Evolutionary conservation across 2,329 filamentous ascomycete species (phyloP).

Genomic region (Fusarium clavum): DNA sequence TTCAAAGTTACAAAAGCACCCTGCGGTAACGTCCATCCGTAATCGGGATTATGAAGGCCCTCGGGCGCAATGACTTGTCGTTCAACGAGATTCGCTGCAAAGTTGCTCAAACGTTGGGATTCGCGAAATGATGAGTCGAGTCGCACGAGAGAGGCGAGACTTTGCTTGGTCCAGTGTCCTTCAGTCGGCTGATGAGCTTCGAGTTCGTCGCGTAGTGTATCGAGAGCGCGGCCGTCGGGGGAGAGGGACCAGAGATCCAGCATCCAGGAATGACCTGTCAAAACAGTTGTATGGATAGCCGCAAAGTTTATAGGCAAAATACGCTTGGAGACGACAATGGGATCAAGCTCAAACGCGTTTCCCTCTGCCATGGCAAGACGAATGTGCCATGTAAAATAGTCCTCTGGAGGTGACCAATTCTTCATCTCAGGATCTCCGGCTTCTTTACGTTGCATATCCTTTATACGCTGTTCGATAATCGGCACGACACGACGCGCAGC

Average conservation of each 20-base stretch:
- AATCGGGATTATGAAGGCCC: slow-evolving; percentile 55
- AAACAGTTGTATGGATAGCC: slow-evolving; percentile 67
- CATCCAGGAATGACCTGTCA: slow-evolving; percentile 61
- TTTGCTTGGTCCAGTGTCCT: slow-evolving; percentile 60
- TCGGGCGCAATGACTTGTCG: slow-evolving; percentile 59
- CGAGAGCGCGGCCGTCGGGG: slow-evolving; percentile 51
- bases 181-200: slow-evolving; percentile 39
- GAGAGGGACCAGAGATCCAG: slow-evolving; percentile 60
- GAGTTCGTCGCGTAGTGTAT: slow-evolving; percentile 59
- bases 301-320: slow-evolving; percentile 69
- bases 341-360: slow-evolving; percentile 57
- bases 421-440: slow-evolving; percentile 55
- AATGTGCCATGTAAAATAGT: slow-evolving; percentile 69
- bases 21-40: slow-evolving; percentile 52
- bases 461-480: slow-evolving; percentile 61
- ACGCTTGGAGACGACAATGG: slow-evolving; percentile 61
- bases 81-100: slow-evolving; percentile 59
- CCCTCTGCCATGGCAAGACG: slow-evolving; percentile 61
- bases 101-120: slow-evolving; percentile 62
- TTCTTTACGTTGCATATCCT: slow-evolving; percentile 57
- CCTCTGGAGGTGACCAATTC: slow-evolving; percentile 60
- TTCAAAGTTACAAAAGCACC: slow-evolving; percentile 59
- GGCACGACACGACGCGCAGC: slow-evolving; percentile 58
- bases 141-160: slow-evolving; percentile 56
- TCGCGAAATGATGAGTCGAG: slow-evolving; percentile 66